phyloP scores from a whole-genome alignment of 2,329 filamentous ascomycete species.

The Cercospora berteroae region DNA sequence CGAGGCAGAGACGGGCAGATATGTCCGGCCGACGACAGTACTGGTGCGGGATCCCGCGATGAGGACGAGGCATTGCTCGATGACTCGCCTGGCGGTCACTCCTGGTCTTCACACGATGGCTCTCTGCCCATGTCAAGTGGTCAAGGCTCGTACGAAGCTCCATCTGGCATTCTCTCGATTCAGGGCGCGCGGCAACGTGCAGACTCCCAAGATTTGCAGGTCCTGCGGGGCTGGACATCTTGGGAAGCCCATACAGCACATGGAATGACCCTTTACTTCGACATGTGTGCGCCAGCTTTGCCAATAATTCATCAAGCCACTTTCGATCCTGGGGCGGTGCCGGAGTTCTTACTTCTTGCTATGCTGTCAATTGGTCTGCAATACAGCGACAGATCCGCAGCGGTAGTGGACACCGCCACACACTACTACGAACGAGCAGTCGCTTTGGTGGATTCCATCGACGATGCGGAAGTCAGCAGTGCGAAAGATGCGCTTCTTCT shows the following conservation, averaged over 20 bases:
- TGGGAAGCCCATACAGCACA: neutral
- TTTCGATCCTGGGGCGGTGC: neutral
- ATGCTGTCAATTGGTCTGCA: neutral
- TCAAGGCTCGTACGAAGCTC: neutral
- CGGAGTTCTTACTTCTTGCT: neutral
- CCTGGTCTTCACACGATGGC: neutral
- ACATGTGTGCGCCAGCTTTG: neutral
- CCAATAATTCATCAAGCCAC: neutral
- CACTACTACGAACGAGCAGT: constrained; percentile 15
- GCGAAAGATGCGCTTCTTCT: constrained; percentile 29
- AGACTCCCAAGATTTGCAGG: too few relatives aligned
- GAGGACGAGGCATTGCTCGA: neutral
- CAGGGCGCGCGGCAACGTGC: neutral
- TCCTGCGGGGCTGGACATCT: neutral
- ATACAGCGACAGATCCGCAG: neutral
- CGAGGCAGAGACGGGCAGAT: neutral
- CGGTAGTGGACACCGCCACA: neutral
- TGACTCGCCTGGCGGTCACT: neutral
- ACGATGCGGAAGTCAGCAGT: constrained; percentile 7
- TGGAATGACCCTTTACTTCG: neutral
- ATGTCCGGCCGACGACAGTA: neutral
- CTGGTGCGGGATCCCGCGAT: neutral
- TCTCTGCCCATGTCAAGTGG: neutral
- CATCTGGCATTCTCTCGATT: neutral
- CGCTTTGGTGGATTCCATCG: neutral